Evolutionary conservation across 2,329 filamentous ascomycete genomes (phyloP), one percentile per base, ranked within the genome.

Genomic region (Talaromyces rugulosus): DNA sequence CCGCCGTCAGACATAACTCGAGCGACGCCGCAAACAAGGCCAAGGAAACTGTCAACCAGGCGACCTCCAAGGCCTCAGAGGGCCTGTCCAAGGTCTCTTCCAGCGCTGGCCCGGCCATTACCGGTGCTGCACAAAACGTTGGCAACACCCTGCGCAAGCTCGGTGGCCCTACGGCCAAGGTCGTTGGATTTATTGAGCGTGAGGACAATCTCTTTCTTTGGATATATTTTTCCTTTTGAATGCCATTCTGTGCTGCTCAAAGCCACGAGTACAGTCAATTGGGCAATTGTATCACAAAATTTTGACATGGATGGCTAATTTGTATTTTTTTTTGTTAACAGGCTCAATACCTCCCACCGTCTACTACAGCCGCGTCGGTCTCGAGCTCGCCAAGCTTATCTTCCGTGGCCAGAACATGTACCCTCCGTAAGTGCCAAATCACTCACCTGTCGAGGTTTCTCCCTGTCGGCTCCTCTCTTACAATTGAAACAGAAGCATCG

Each of bases 321-420:
- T 27, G 16, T 58, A 31, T 33, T 52, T 36, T 16, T 16, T 23
- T 23, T 27, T 31, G 8, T 47, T 36, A 68, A 62, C 74, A 97
- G 94, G 88, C 78, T 85, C 95, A 82, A 86, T 93, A 69, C 95
- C 95, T 70, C 88, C 88, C 65, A 89, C 92, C 66, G 75, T 96
- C 75, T 97, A 97, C 87, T 99, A 98, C 84, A 88, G 89, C 73
- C 90, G 88, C 77, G 94, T 98, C 74, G 90, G 85, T 71, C 81
- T 93, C 67, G 95, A 99, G 84, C 84, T 98, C 64, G 85, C 85
- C 75, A 96, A 91, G 85, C 85, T 97, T 69, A 87, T 98, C 69
- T 92, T 92, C 83, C 86, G 87, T 72, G 88, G 87, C 77, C 92
- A 94, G 80, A 91, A 90, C 82, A 97, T 99, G 92, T 83, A 85